Evolutionary conservation across 495 filamentous ascomycete species (phyloP), one percentile per base, ranked within the genome.

Genomic region (Aspergillus avenaceus): DNA sequence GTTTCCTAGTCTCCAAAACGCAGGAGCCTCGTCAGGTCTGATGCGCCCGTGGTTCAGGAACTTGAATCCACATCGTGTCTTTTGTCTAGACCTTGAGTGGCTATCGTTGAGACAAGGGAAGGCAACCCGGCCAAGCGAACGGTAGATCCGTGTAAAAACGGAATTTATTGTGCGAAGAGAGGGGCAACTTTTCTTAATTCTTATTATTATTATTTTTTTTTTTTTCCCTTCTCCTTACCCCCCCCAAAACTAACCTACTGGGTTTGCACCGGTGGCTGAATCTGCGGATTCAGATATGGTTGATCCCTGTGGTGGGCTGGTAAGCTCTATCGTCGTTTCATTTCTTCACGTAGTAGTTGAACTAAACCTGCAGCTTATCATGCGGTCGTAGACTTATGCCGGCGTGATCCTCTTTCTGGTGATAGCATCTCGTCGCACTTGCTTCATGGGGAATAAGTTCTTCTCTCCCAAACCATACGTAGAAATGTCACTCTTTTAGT

Each of bases 41-140:
- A 18, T 16, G 45, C 24, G 31, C 22, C 46, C 46, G 37, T 49
- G 46, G 46, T 24, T 49, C 46, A 49, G 46, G 46, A 49, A 49
- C 46, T 49, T 11, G 34, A 38, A 41, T 49, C 46, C 46, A 49
- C 46, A 40, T 49, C 22, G 31, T 31, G 32, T 23, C 22, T 27
- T n/a, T n/a, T 37, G 46, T 21, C 46, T 28, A 49, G 46, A 25
- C 46, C 14, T 40, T 47, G 6, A 3, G 18, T 28, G 23, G 14
- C 23, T 23, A 22, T 38, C 16, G 34, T 19, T 38, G 34, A 21
- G 34, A n/a, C n/a, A 38, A 21, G 16, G 34, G 34, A 19, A 36
- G 32, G 32, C 32, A 2, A 36, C 7, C n/a, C 32, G 32, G 32
- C 32, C 5, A 14, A 36, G 32, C n/a, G 24, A 28, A n/a, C 24